Evolutionary conservation across 2,329 filamentous ascomycete species (phyloP).

Genomic region (Purpureocillium takamizusanense): DNA sequence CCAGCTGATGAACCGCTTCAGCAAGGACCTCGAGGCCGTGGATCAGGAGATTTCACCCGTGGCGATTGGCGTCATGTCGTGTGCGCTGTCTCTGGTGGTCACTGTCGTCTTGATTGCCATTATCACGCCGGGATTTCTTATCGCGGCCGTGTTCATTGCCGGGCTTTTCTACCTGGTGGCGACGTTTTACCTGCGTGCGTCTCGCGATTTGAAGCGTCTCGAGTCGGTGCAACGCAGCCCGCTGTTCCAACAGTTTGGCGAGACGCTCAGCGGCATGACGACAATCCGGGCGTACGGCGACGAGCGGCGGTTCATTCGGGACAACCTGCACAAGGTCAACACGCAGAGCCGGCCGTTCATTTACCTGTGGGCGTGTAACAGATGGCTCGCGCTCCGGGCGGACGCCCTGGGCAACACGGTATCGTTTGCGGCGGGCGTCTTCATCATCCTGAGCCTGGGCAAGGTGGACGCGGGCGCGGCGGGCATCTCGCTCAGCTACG

Average conservation of each 20-base stretch:
- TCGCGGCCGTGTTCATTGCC: conserved; percentile 79
- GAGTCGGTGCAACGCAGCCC: conserved; percentile 93
- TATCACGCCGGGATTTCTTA: conserved; percentile 85
- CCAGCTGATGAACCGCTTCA: conserved; percentile 97
- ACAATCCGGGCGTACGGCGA: conserved; percentile 96
- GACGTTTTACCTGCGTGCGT: conserved; percentile 81
- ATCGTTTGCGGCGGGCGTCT: conserved; percentile 85
- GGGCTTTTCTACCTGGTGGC: conserved; percentile 75
- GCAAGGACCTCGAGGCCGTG: conserved; percentile 89
- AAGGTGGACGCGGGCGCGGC: conserved; percentile 83
- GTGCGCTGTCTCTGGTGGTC: conserved; percentile 60
- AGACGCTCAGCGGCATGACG: conserved; percentile 88
- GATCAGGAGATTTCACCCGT: conserved; percentile 94
- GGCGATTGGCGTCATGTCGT: conserved; percentile 68
- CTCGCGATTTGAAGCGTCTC: conserved; percentile 88
- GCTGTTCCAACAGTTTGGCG: conserved; percentile 94
- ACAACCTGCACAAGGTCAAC: conserved; percentile 84
- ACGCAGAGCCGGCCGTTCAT: conserved; percentile 89
- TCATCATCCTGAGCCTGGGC: conserved; percentile 77
- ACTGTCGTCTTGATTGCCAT: conserved; percentile 79
- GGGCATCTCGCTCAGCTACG: conserved; percentile 89
- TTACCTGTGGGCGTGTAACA: conserved; percentile 91
- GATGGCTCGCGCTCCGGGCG: conserved; percentile 90
- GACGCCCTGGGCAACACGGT: conserved; percentile 87
- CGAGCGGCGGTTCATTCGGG: conserved; percentile 83